Evolutionary conservation across 306 rosid genomes (phyloP), one percentile per base, ranked within the genome.

Genomic region (Fagus crenata): DNA sequence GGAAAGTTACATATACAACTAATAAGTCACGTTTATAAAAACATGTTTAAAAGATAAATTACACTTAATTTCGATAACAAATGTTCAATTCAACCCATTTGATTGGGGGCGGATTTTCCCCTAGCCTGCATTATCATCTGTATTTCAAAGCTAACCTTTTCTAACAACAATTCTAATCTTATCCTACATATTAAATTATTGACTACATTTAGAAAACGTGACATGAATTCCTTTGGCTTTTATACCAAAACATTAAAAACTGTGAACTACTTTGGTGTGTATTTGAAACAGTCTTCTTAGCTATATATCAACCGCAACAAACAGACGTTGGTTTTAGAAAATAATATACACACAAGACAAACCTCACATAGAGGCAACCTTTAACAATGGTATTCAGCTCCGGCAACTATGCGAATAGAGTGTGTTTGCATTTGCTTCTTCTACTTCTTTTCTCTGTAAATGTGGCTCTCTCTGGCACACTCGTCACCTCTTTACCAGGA

Each of bases 401-500:
- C 1, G 5, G 46, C 22, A 64, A 64, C 37, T 4, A 39, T 39
- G 33, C 32, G 9, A 39, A 17, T 22, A 39, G 12, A 39, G 2
- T 17, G 1, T 65, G 75, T 77, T 32, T 77, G 37, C 22, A 77
- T 31, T 55, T 41, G 68, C 56, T 69, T 69, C 56, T 76, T 12
- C 53, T 68, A 22, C 69, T 77, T 35, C 4, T 77, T 39, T 77
- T 68, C 68, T 68, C 36, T 6, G 75, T 36, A 11, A 69, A 55
- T 31, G 43, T 36, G 33, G 67, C 33, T 37, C 31, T 54, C 46
- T 41, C 54, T 1, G 73, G 54, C 54, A 70, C 81, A 4, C 55
- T 78, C 11, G 75, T 71, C 61, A 78, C 64, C 53, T 4, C 59
- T 1, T 2, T 78, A 18, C 81, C 81, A 1, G 81, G 81, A 37